A percentile compares a stretch with the other conserved stretches of the same genome.
Evolutionary conservation across 75 land plant genomes (phyloP).

Genomic region (Ceratopteris richardii): DNA sequence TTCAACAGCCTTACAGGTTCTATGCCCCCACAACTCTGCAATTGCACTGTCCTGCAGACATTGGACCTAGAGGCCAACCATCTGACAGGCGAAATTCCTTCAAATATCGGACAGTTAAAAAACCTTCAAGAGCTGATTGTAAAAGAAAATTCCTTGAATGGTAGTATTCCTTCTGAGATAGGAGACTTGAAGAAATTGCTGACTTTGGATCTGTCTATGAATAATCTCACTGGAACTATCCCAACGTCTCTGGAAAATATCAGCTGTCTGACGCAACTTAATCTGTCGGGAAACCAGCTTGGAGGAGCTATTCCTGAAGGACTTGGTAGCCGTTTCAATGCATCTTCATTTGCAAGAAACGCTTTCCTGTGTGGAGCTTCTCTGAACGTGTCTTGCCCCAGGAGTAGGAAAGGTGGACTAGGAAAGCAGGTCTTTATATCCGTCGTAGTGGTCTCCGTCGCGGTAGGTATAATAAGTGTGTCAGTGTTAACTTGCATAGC

Average conservation of each 20-base stretch:
- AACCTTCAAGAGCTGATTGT: constrained; percentile 16
- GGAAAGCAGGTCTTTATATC: constrained; percentile 28
- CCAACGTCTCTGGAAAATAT: constrained; percentile 38
- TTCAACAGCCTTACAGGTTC: constrained; percentile 39
- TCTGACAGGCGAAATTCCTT: constrained; percentile 57
- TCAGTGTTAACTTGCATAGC: constrained; percentile 20
- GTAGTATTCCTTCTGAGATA: constrained; percentile 20
- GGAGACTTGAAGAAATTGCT: constrained; percentile 39
- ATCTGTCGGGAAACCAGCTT: constrained; percentile 62
- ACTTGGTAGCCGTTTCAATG: constrained; percentile 49
- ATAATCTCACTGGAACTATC: constrained; percentile 58
- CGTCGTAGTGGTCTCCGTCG: constrained; percentile 37
- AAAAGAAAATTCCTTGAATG: constrained; percentile 16
- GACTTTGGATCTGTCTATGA: constrained; percentile 51
- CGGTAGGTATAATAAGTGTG: constrained; percentile 41
- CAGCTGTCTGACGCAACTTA: constrained; percentile 28
- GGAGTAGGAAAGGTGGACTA: constrained; percentile 10
- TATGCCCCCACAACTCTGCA: constrained; percentile 39
- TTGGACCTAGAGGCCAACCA: constrained; percentile 42
- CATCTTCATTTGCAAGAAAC: constrained; percentile 54
- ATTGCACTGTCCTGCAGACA: constrained; percentile 28
- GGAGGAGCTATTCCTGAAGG: constrained; percentile 53
- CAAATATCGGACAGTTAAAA: constrained; percentile 16
- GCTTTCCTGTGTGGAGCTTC: constrained; percentile 66
- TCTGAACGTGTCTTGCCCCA: constrained; percentile 10